Conservation (phyloP, 169 alveolate genomes). For the Cryptosporidium meleagridis region DNA sequence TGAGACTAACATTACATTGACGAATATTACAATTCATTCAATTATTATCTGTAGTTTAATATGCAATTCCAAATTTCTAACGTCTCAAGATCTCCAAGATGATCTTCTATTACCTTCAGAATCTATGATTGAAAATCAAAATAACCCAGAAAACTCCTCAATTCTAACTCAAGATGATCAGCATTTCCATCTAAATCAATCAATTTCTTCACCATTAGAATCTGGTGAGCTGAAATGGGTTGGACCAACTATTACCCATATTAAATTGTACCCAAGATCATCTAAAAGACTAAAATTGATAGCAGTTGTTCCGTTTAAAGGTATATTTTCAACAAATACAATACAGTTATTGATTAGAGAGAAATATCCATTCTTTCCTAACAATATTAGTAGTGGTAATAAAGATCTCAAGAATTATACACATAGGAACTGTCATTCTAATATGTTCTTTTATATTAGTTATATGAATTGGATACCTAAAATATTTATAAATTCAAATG, state of each 20-base stretch:
- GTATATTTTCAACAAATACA: constrained; percentile 49
- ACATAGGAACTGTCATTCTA: not conserved
- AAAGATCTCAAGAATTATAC: not conserved
- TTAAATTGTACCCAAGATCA: constrained; percentile 27
- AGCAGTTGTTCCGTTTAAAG: constrained; percentile 53
- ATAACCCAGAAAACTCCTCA: not conserved
- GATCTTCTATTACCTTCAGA: constrained; percentile 29
- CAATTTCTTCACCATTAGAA: not conserved
- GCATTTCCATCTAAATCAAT: not conserved
- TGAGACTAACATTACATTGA: constrained; percentile 10
- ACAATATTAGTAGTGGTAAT: not conserved
- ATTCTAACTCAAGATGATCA: not conserved
- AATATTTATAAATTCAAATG: not conserved
- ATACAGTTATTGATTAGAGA: constrained; percentile 29
- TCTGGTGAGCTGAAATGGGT: constrained; percentile 67
- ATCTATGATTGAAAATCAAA: not conserved
- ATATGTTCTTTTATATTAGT: not conserved
- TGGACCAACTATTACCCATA: constrained; percentile 35
- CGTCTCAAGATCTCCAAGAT: not conserved
- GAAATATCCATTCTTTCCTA: constrained; percentile 33
- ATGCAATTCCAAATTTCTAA: not conserved
- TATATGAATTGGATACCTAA: not conserved
- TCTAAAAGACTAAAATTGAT: constrained; percentile 3
- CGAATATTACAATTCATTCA: constrained; percentile 8
- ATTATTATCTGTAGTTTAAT: constrained; percentile 28